Conservation (phyloP, 768 basidiomycete genomes). For the Mrakia hoshinonis region DNA sequence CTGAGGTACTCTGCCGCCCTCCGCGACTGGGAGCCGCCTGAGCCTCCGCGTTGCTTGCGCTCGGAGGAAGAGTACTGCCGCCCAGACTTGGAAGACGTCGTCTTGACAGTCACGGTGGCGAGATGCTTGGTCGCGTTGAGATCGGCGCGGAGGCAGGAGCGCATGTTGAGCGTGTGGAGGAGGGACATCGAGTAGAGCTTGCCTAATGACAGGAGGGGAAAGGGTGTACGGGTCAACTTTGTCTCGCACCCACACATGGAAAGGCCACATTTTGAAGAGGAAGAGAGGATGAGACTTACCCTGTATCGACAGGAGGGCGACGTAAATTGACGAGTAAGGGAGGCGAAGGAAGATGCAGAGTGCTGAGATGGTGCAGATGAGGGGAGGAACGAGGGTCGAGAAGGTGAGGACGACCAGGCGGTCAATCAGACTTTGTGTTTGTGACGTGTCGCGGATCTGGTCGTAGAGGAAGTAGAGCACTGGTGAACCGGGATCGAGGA, state of each 20-base stretch:
- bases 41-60: not conserved
- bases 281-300: not conserved
- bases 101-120: not conserved
- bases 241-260: not conserved
- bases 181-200: not conserved
- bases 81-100: not conserved
- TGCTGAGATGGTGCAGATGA: not conserved
- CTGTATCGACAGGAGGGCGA: not conserved
- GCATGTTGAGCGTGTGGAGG: slow-evolving; percentile 4
- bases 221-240: not conserved
- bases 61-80: too few species aligned
- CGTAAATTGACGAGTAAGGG: not conserved
- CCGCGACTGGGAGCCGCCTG: not conserved
- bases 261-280: not conserved
- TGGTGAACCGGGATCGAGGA: not conserved
- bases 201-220: not conserved
- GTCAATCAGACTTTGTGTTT: not conserved
- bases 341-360: not conserved
- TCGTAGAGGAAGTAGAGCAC: slow-evolving; percentile 2
- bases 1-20: not conserved
- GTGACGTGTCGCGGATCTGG: not conserved
- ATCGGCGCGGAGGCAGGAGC: not conserved
- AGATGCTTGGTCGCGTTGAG: not conserved
- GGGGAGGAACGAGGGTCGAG: not conserved
- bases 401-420: not conserved